phyloP scores from a whole-genome alignment of 495 filamentous ascomycete species.

The Penicillium macrosclerotiorum region DNA sequence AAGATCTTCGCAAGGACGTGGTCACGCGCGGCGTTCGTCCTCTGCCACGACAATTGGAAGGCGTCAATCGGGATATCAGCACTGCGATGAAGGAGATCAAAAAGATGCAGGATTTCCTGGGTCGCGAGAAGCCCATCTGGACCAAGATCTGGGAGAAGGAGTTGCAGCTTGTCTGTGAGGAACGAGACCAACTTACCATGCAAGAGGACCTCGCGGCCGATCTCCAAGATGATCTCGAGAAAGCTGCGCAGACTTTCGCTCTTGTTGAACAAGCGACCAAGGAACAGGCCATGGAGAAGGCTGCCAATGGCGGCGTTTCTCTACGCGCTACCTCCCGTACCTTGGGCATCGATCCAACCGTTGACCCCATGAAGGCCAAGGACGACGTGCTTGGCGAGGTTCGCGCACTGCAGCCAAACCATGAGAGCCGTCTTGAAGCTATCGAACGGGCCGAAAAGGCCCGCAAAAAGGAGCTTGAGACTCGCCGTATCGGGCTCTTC shows the following conservation, averaged over 20 bases:
- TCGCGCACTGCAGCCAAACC: constrained; percentile 89
- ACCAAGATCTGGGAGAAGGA: constrained; percentile 99
- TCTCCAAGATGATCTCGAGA: constrained; percentile 90
- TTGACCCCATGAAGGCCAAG: constrained; percentile 79
- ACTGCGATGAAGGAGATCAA: constrained; percentile 80
- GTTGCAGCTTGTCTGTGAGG: constrained; percentile 88
- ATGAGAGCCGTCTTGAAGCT: constrained; percentile 86
- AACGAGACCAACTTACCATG: constrained; percentile 88
- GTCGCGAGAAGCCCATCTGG: constrained; percentile 90
- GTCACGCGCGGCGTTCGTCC: constrained; percentile 90
- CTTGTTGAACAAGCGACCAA: constrained; percentile 96
- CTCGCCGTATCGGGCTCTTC: constrained; percentile 71
- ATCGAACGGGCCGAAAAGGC: constrained; percentile 93
- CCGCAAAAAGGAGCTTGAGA: constrained; percentile 82
- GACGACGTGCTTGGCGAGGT: constrained; percentile 92
- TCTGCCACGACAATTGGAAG: constrained; percentile 84
- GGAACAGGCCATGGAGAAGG: constrained; percentile 79
- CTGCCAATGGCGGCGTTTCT: constrained; percentile 33
- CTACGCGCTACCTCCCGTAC: constrained; percentile 56
- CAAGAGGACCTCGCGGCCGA: constrained; percentile 92
- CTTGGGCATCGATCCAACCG: constrained; percentile 59
- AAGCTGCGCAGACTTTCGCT: constrained; percentile 86
- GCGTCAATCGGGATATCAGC: constrained; percentile 82
- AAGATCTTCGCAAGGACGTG: constrained; percentile 97
- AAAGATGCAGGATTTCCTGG: constrained; percentile 91